These are phyloP conservation scores for Glomus cerebriforme DNA, from an alignment of 192 early-diverging fungal genomes.

Conservation along the genomic window DNA sequence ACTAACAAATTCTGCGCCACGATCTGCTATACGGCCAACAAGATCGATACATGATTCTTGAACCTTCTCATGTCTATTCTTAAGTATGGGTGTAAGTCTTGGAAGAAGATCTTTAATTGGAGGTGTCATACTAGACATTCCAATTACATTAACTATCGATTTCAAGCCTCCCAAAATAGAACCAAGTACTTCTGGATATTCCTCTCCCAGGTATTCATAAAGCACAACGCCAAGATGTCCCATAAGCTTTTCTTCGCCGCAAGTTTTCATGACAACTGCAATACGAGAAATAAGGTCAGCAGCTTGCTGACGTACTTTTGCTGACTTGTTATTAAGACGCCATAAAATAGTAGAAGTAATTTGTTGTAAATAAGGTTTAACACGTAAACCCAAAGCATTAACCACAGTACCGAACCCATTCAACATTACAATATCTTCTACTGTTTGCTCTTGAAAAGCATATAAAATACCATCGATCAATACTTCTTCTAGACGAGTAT, in stretches of 20 bases:
- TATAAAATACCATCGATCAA: conserved; percentile 96
- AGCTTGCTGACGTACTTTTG: conserved; percentile 95
- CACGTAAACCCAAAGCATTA: conserved; percentile 84
- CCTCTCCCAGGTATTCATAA: conserved; percentile 98
- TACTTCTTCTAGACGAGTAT: conserved; percentile 88
- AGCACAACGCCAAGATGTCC: conserved; percentile 88
- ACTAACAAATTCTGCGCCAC: conserved; percentile 94
- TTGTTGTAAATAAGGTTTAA: conserved; percentile 92
- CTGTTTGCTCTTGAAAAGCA: conserved; percentile 98
- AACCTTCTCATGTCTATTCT: conserved; percentile 88
- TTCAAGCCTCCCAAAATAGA: conserved; percentile 91
- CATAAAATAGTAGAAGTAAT: conserved; percentile 94
- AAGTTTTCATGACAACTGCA: conserved; percentile 89
- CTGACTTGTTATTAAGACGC: conserved; percentile 96
- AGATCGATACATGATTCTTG: conserved; percentile 74
- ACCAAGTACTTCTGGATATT: conserved; percentile 98
- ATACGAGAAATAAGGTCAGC: conserved; percentile 95
- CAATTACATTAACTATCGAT: conserved; percentile 96
- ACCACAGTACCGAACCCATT: conserved; percentile 97
- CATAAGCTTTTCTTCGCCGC: conserved; percentile 96
- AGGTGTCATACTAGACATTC: conserved; percentile 97
- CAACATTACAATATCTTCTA: conserved; percentile 89
- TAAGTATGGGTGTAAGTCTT: conserved; percentile 95
- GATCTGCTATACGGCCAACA: conserved; percentile 98
- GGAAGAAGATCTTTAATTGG: conserved; percentile 97